A percentile compares a stretch with the other conserved stretches of the same genome.
phyloP scores from a whole-genome alignment of 2,329 filamentous ascomycete species.

The Trichophyton simii region DNA sequence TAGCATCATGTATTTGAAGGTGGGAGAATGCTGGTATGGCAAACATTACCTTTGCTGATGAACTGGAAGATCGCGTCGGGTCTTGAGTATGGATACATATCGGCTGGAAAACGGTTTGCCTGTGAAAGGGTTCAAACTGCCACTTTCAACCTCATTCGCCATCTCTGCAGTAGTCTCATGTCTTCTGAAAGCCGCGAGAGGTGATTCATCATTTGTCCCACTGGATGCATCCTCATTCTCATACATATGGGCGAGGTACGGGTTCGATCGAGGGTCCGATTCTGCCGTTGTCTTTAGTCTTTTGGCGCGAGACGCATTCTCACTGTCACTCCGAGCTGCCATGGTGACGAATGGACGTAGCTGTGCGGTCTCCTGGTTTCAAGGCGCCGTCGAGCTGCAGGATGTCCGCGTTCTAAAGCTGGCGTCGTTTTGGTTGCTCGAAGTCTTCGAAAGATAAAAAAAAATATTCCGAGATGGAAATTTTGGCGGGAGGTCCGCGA shows the following conservation, averaged over 20 bases:
- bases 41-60: slow-evolving; percentile 64
- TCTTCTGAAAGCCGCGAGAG: slow-evolving; percentile 53
- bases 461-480: not conserved
- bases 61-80: slow-evolving; percentile 74
- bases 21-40: not conserved
- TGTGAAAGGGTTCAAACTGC: slow-evolving; percentile 75
- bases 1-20: not conserved
- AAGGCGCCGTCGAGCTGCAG: not conserved
- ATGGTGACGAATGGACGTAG: not conserved
- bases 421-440: not conserved
- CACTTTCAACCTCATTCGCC: slow-evolving; percentile 63
- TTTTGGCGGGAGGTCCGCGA: not conserved
- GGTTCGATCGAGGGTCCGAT: slow-evolving; percentile 53
- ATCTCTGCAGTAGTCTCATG: slow-evolving; percentile 69
- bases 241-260: slow-evolving; percentile 85
- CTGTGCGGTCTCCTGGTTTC: not conserved
- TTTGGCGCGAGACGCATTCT: slow-evolving; percentile 41
- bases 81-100: slow-evolving; percentile 83
- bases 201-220: slow-evolving; percentile 28
- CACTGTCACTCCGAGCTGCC: slow-evolving; percentile 28
- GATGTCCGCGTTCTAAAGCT: not conserved
- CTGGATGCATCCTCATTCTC: slow-evolving; percentile 36
- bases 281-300: slow-evolving; percentile 41
- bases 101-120: slow-evolving; percentile 60
- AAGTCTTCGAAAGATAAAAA: not conserved